A percentile compares a stretch with the other conserved stretches of the same genome.
Evolutionary conservation across 352 stramenopile genomes (phyloP).

Genomic region (Aphanomyces invadans): DNA sequence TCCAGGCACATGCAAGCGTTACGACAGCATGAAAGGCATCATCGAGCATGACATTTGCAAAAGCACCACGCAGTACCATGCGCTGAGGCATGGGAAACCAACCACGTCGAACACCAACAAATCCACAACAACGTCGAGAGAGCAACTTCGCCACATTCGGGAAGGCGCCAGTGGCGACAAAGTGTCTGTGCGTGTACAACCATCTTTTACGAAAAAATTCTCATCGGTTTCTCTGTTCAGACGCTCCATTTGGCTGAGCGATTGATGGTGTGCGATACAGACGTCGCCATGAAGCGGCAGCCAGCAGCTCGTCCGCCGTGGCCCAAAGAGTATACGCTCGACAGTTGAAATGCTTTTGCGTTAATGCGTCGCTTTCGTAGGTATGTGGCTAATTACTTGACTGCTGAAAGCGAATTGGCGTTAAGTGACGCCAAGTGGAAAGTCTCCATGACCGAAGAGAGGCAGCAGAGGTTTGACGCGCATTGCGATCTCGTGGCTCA

Average conservation of each 20-base stretch:
- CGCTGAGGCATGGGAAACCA: neutral
- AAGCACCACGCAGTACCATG: neutral
- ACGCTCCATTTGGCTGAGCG: neutral
- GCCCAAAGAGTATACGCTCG: constrained; percentile 5
- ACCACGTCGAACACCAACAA: neutral
- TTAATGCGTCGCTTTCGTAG: neutral
- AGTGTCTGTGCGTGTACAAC: neutral
- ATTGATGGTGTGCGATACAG: neutral
- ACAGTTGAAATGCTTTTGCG: too few relatives aligned
- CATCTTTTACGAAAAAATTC: too few relatives aligned
- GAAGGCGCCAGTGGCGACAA: neutral
- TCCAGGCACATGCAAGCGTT: neutral
- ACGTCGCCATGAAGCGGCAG: constrained; percentile 1
- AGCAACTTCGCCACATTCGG: neutral
- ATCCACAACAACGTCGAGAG: neutral
- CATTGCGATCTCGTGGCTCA: too few relatives aligned
- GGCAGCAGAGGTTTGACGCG: neutral
- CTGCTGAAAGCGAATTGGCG: neutral
- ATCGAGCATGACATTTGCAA: constrained; percentile 3
- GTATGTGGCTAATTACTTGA: constrained; percentile 3
- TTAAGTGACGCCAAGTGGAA: too few relatives aligned
- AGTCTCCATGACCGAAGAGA: neutral
- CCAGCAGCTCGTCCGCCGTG: neutral
- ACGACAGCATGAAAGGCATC: constrained; percentile 9
- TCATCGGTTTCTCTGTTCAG: too few relatives aligned